A percentile compares a stretch with the other conserved stretches of the same genome.
Conservation (phyloP, 495 filamentous ascomycete genomes). For the Thermothielavioides terrestris region DNA sequence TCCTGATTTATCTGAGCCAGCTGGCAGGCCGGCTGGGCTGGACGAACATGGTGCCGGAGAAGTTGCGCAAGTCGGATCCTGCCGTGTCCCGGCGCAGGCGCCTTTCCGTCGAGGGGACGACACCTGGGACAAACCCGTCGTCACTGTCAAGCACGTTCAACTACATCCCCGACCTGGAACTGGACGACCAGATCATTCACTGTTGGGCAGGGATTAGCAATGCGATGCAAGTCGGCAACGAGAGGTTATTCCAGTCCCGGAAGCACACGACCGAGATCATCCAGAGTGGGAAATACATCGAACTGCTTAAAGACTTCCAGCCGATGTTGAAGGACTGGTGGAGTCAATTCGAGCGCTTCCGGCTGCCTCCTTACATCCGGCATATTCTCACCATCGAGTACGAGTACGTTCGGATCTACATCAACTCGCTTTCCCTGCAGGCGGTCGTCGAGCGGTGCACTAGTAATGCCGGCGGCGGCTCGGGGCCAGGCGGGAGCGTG, state of each 20-base stretch:
- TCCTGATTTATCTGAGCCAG: constrained; percentile 85
- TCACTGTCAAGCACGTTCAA: constrained; percentile 45
- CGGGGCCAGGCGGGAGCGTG: constrained; percentile 26
- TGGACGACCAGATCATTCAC: constrained; percentile 73
- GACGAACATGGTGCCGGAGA: constrained; percentile 83
- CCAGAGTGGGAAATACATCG: constrained; percentile 70
- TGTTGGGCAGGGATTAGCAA: constrained; percentile 87
- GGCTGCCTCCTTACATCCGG: constrained; percentile 64
- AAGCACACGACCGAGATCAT: constrained; percentile 81
- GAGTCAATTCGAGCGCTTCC: constrained; percentile 60
- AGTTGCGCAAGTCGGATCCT: constrained; percentile 42
- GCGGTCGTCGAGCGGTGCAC: constrained; percentile 92
- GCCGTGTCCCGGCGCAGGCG: constrained; percentile 36
- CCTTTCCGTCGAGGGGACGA: constrained; percentile 42
- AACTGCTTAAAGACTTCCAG: constrained; percentile 69
- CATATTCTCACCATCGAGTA: constrained; percentile 85
- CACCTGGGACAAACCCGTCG: constrained; percentile 46
- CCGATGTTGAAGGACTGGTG: constrained; percentile 68
- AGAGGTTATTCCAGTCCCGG: constrained; percentile 72
- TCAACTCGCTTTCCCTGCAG: constrained; percentile 88
- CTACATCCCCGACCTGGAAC: constrained; percentile 49
- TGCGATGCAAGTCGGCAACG: constrained; percentile 80
- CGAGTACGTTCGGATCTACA: constrained; percentile 80
- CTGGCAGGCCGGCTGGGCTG: constrained; percentile 86
- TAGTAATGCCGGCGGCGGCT: constrained; percentile 51